A percentile compares a stretch with the other conserved stretches of the same genome.
These are phyloP conservation scores for Selaginella tamariscina DNA, from an alignment of 75 land plant genomes.

Conservation along the genomic window DNA sequence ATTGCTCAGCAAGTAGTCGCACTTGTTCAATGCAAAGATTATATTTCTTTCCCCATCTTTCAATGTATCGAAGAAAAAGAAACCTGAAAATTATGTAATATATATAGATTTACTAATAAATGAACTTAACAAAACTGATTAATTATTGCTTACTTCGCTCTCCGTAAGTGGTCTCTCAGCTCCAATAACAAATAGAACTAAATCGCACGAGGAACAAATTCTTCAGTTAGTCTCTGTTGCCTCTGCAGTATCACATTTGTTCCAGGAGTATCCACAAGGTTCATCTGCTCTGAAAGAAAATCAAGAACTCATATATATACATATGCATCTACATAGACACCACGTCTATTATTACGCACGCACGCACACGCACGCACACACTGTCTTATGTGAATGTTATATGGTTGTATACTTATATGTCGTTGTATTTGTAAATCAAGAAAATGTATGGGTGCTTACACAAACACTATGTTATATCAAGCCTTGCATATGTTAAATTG, in stretches of 20 bases:
- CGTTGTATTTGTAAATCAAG: too few relatives aligned
- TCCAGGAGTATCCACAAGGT: conserved; percentile 90
- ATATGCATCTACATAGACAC: too few relatives aligned
- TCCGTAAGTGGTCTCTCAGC: conserved; percentile 91
- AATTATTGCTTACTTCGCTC: conserved; percentile 65
- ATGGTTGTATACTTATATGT: too few relatives aligned
- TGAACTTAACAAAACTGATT: too few relatives aligned
- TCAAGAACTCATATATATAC: too few relatives aligned
- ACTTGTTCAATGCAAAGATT: conserved; percentile 81
- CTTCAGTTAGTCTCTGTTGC: conserved; percentile 92
- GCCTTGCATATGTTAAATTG: too few relatives aligned
- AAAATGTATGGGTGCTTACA: too few relatives aligned
- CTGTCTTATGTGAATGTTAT: too few relatives aligned
- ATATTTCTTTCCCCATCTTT: conserved; percentile 86
- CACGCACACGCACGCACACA: too few relatives aligned
- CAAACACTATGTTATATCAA: too few relatives aligned
- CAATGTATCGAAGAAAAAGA: conserved; percentile 71
- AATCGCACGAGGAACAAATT: conserved; percentile 95
- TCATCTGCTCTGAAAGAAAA: conserved; percentile 57
- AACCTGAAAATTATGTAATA: conserved; percentile 37
- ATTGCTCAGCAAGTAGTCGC: conserved; percentile 50
- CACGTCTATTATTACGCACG: too few relatives aligned
- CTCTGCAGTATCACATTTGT: conserved; percentile 96
- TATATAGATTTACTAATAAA: too few relatives aligned
- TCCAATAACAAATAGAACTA: conserved; percentile 86